These are phyloP conservation scores for Cordyceps cicadae DNA, from an alignment of 2,329 filamentous ascomycete species.

Conservation along the genomic window DNA sequence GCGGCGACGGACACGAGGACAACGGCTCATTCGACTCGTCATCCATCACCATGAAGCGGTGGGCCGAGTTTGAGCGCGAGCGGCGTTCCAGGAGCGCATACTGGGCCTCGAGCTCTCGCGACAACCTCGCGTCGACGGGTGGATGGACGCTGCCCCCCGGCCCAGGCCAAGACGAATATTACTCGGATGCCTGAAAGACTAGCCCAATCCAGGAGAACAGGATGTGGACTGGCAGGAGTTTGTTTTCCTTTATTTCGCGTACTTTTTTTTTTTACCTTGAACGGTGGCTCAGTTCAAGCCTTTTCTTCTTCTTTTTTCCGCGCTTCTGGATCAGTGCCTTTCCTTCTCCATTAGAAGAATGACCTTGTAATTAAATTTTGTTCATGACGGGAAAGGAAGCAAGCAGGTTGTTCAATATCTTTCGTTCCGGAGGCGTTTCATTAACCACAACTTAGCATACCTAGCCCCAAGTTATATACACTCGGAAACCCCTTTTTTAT, in stretches of 20 bases:
- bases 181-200: slow-evolving; percentile 37
- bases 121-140: slow-evolving; percentile 36
- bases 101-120: slow-evolving; percentile 40
- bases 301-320: not conserved
- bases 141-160: slow-evolving; percentile 35
- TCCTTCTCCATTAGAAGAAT: not conserved
- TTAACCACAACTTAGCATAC: not conserved
- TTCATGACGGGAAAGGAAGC: not conserved
- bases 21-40: slow-evolving; percentile 97
- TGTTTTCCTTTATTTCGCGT: not conserved
- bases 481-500: not conserved
- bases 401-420: not conserved
- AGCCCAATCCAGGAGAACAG: not conserved
- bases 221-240: not conserved
- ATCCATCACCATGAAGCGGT: slow-evolving; percentile 99
- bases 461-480: not conserved
- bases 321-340: not conserved
- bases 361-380: slow-evolving; percentile 6
- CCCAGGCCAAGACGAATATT: slow-evolving; percentile 42
- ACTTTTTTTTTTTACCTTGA: not conserved
- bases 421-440: not conserved
- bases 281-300: not conserved
- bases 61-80: slow-evolving; percentile 86
- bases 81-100: slow-evolving; percentile 42
- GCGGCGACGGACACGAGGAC: slow-evolving; percentile 71